Evolutionary conservation across 257 asterid genomes (phyloP), one percentile per base, ranked within the genome.

Genomic region (Nicotiana attenuata): DNA sequence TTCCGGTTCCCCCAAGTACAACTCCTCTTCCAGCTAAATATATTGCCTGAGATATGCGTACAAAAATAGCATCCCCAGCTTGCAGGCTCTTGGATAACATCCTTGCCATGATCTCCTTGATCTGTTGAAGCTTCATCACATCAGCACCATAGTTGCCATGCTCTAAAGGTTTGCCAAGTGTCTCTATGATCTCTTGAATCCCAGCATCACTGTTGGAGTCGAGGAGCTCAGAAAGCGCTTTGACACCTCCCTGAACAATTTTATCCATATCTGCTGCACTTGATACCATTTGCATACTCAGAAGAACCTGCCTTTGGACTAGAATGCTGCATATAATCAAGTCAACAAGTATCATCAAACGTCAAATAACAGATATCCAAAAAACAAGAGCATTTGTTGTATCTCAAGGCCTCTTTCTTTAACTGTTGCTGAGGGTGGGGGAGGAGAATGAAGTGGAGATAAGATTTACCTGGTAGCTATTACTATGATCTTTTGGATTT

Each of bases 401-500:
- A 22, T 45, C 38, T 71, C 59, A 20, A 5, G 7, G 3, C 45
- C 63, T 24, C 33, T 5, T 3, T 45, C 28, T 24, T 71, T 71
- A 2, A 24, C 41, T 71, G 47, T 52, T 24, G 7, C 28, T 1
- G 19, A 0, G 47, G 4, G 10, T 4, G 31, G 22, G n/a, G 41
- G 7, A 7, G 24, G 24, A 14, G 15, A 7, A 7, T 24, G 79
- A 75, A 22, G 28, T 50, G 33, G 60, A 73, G 61, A 10, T 26
- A 26, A 24, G n/a, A 75, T 59, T 56, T 67, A 94, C 99, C 99
- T 94, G 28, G 98, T 92, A 31, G 97, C 95, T n/a, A 91, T 88
- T 71, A 96, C 98, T 14, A 93, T 87, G 75, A 93, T 92, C 90
- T 94, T 96, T 91, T 96, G 99, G 81, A 93, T 82, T 86, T 85